These are phyloP conservation scores for Apiospora phragmitis DNA, from an alignment of 2,329 filamentous ascomycete species.

Conservation along the genomic window DNA sequence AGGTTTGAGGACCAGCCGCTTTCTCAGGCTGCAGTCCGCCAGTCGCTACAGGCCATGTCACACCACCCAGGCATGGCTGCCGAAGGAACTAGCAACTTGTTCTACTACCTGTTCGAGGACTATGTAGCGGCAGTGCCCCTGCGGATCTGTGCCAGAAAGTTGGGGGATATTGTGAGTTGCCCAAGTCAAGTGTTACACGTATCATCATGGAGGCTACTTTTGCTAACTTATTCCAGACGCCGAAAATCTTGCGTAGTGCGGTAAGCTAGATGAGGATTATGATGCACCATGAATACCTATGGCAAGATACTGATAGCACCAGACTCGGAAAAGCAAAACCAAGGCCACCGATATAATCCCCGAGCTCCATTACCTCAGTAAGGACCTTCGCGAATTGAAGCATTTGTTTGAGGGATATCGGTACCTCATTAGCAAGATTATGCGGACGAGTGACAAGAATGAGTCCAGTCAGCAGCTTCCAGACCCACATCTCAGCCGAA, in stretches of 20 bases:
- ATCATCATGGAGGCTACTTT: neutral
- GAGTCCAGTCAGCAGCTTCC: conserved; percentile 10
- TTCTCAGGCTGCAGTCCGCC: conserved; percentile 41
- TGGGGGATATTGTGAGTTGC: conserved; percentile 49
- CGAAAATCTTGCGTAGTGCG: conserved; percentile 34
- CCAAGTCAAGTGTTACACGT: neutral
- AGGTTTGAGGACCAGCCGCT: conserved; percentile 39
- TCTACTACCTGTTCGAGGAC: conserved; percentile 69
- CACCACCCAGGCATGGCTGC: conserved; percentile 23
- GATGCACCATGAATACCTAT: neutral
- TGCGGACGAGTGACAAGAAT: conserved; percentile 37
- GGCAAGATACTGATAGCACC: conserved; percentile 8
- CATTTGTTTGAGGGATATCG: conserved; percentile 63
- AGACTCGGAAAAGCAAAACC: conserved; percentile 34
- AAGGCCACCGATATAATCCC: conserved; percentile 56
- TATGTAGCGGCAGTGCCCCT: conserved; percentile 61
- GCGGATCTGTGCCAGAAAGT: conserved; percentile 42
- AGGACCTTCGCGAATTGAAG: conserved; percentile 59
- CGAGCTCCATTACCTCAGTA: conserved; percentile 58
- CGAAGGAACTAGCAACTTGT: conserved; percentile 60
- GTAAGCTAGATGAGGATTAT: conserved; percentile 28
- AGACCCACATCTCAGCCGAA: neutral
- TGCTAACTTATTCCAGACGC: conserved; percentile 27
- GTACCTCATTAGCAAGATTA: conserved; percentile 60
- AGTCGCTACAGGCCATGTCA: conserved; percentile 23